These are phyloP conservation scores for Beta vulgaris DNA, from an alignment of 148 eudicot genomes.

Conservation along the genomic window DNA sequence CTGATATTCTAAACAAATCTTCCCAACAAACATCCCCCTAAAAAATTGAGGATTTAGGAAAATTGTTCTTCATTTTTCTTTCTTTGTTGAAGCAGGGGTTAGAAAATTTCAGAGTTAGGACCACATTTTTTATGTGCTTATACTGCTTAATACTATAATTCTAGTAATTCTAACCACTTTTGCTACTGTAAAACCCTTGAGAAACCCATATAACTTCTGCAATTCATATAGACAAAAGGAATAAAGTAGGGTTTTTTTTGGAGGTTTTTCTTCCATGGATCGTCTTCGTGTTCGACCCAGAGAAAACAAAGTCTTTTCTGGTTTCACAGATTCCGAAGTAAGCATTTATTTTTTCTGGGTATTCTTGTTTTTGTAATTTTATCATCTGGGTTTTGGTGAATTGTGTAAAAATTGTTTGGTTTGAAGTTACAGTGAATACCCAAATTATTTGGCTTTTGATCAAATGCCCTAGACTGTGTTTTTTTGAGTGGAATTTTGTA, in stretches of 20 bases:
- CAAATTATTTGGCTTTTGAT: not conserved
- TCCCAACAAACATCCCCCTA: too few species aligned
- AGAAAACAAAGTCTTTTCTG: conserved; percentile 38
- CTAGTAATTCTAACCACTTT: too few species aligned
- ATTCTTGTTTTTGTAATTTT: not conserved
- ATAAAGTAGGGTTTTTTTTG: conserved; percentile 22
- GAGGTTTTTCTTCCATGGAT: conserved; percentile 34
- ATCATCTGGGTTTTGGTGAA: conserved; percentile 18
- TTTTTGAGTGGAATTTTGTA: not conserved
- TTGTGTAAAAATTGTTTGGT: not conserved
- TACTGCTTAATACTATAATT: too few species aligned
- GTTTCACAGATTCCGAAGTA: conserved; percentile 63
- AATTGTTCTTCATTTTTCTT: too few species aligned
- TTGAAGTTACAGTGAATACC: not conserved
- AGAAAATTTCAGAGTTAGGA: too few species aligned
- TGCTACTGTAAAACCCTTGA: conserved; percentile 7
- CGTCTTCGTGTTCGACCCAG: conserved; percentile 57
- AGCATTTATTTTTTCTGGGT: conserved; percentile 9
- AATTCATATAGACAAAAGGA: not conserved
- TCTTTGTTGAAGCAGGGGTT: too few species aligned
- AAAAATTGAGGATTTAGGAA: too few species aligned
- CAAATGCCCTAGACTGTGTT: not conserved
- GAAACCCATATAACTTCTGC: not conserved
- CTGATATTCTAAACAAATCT: too few species aligned
- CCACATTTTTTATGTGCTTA: too few species aligned